A percentile compares a stretch with the other conserved stretches of the same genome.
These are phyloP conservation scores for Coffea eugenioides DNA, from an alignment of 257 asterid genomes.

Conservation along the genomic window DNA sequence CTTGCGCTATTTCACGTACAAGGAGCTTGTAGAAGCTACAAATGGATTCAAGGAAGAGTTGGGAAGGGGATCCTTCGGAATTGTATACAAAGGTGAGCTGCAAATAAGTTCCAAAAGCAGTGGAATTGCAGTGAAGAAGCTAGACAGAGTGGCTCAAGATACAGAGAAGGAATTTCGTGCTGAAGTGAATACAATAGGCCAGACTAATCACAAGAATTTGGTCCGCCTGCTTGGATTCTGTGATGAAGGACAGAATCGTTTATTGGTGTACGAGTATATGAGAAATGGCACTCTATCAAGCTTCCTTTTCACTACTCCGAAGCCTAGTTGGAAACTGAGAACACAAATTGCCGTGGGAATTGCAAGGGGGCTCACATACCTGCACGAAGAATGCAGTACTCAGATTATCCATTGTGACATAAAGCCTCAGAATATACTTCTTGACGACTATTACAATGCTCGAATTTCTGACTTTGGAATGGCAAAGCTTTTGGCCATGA, in stretches of 20 bases:
- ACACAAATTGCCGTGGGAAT: constrained; percentile 43
- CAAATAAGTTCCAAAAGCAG: not conserved
- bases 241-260: constrained; percentile 20
- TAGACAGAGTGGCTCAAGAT: constrained; percentile 41
- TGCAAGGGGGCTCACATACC: constrained; percentile 44
- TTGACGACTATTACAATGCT: constrained; percentile 40
- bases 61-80: constrained; percentile 36
- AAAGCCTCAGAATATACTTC: constrained; percentile 61
- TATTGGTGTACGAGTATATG: constrained; percentile 31
- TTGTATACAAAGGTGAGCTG: constrained; percentile 53
- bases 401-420: constrained; percentile 60
- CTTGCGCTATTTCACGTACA: constrained; percentile 18
- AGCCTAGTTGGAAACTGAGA: constrained; percentile 50
- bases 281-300: constrained; percentile 22
- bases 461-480: constrained; percentile 58
- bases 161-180: constrained; percentile 59
- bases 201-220: constrained; percentile 64
- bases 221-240: constrained; percentile 45
- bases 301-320: constrained; percentile 38
- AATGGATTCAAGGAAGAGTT: constrained; percentile 29
- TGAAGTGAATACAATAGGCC: constrained; percentile 53
- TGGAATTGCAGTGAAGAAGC: constrained; percentile 49
- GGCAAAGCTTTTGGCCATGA: constrained; percentile 46
- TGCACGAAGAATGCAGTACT: constrained; percentile 52
- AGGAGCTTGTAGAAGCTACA: constrained; percentile 31